phyloP scores from a whole-genome alignment of 495 filamentous ascomycete species.

The Lepraria neglecta region DNA sequence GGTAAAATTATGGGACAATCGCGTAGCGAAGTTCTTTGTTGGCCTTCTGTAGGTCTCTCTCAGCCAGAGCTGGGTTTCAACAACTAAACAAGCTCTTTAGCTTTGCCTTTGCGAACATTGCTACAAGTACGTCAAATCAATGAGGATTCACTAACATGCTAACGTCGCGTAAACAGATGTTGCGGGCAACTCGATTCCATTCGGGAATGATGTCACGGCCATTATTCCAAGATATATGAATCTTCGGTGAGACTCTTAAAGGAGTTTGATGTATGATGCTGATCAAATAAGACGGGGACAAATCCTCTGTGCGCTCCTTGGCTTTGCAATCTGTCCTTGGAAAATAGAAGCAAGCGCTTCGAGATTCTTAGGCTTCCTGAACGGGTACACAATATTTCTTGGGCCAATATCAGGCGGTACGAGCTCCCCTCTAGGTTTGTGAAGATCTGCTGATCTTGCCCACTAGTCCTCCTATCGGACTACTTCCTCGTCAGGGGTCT shows the following conservation, averaged over 20 bases:
- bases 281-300: slow-evolving; percentile 21
- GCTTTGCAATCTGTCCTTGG: slow-evolving; percentile 44
- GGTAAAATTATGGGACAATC: slow-evolving; percentile 44
- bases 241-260: background rate
- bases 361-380: slow-evolving; percentile 41
- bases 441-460: background rate
- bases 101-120: slow-evolving; percentile 10
- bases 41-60: slow-evolving; percentile 30
- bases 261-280: background rate
- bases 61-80: background rate
- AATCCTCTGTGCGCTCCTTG: slow-evolving; percentile 32
- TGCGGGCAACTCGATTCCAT: slow-evolving; percentile 49
- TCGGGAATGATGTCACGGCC: slow-evolving; percentile 52
- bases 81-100: slow-evolving; percentile 38
- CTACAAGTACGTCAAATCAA: background rate
- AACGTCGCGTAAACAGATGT: background rate
- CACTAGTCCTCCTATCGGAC: slow-evolving; percentile 38
- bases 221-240: slow-evolving; percentile 49
- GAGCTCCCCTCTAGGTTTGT: background rate
- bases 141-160: background rate
- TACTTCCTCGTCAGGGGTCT: slow-evolving; percentile 41
- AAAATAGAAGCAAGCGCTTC: slow-evolving; percentile 44
- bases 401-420: slow-evolving; percentile 39
- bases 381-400: slow-evolving; percentile 43
- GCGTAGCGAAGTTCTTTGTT: slow-evolving; percentile 53